Base-by-base conservation (phyloP, 2,329 filamentous ascomycete genomes). In the Cytospora schulzeri region DNA sequence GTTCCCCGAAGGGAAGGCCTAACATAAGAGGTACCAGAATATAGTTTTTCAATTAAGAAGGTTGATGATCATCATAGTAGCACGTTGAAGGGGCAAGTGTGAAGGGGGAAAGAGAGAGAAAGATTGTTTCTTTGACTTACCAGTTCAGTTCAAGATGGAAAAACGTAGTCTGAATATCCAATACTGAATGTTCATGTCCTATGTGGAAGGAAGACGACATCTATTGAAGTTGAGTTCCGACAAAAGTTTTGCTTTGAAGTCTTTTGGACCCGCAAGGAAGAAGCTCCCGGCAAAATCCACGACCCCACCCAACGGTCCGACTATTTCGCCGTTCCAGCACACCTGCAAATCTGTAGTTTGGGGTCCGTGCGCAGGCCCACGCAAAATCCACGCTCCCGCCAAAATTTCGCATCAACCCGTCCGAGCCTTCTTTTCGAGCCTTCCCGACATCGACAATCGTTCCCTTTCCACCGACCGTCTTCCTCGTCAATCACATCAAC, bases 21-120 rank as follows among this genome's bases (percentile, higher is more conserved):
- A 89, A 91, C 87, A 92, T 92, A 95, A 96, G 93, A 96, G 93
- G 92, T 96, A 93, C 92, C 92, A 96, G 91, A 96, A 93, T 90
- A 82, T 81, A 81, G 79, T 78, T 79, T 76, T 78, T 76, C 72
- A 80, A 82, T 48, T 48, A 48, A 62, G 50, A 58, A 81, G 80
- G 83, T 82, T 76, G 77, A 78, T 74, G 87, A 85, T 94, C 91
- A 93, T 94, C 91, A 92, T 85, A 71, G 73, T 72, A 75, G 71
- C 69, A 66, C 54, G 62, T 56, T 55, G 68, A 5, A n/a, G n/a
- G n/a, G n/a, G n/a, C n/a, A n/a, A n/a, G n/a, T n/a, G 17, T 45
- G 19, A 45, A 11, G 67, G 53, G 54, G 70, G 63, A 53, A 61
- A 52, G 57, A 3, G 28, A 28, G 24, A 38, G 68, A 68, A 48